Evolutionary conservation across 2,329 filamentous ascomycete genomes (phyloP).

Genomic region (Fusarium marasasianum): DNA sequence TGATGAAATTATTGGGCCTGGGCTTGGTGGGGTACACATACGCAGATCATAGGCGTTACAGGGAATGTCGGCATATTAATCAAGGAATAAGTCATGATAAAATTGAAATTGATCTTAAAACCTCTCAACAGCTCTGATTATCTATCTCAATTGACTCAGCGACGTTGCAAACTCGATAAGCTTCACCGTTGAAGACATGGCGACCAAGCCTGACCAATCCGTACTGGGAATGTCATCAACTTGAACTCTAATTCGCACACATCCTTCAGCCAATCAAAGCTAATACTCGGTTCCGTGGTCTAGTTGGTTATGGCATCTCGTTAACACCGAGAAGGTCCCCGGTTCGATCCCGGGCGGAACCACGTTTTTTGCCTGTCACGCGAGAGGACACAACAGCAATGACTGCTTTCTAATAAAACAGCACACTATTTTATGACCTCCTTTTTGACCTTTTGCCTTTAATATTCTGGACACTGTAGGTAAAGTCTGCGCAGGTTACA

Average conservation of each 20-base stretch:
- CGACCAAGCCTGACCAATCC: not conserved
- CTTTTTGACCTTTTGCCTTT: rapidly evolving
- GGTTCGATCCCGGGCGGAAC: not conserved
- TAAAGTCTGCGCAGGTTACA: rapidly evolving
- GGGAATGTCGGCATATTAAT: not conserved
- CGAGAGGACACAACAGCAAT: not conserved
- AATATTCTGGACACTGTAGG: rapidly evolving
- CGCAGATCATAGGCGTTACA: not conserved
- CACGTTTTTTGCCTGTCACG: not conserved
- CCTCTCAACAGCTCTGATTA: too few species aligned
- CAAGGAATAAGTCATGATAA: not conserved
- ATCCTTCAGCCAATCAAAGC: not conserved
- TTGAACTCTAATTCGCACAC: not conserved
- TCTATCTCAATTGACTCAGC: not conserved
- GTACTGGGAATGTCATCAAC: rapidly evolving
- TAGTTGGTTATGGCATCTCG: conserved; percentile 4
- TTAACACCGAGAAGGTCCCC: not conserved
- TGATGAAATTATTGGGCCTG: not conserved
- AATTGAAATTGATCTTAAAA: not conserved
- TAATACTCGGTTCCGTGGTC: not conserved
- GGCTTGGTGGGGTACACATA: not conserved
- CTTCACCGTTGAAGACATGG: not conserved
- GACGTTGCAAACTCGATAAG: not conserved
- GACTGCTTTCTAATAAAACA: rapidly evolving
- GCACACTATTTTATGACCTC: rapidly evolving